Conservation (phyloP, 108 stramenopile genomes). For the Cyclotella distinguenda region DNA sequence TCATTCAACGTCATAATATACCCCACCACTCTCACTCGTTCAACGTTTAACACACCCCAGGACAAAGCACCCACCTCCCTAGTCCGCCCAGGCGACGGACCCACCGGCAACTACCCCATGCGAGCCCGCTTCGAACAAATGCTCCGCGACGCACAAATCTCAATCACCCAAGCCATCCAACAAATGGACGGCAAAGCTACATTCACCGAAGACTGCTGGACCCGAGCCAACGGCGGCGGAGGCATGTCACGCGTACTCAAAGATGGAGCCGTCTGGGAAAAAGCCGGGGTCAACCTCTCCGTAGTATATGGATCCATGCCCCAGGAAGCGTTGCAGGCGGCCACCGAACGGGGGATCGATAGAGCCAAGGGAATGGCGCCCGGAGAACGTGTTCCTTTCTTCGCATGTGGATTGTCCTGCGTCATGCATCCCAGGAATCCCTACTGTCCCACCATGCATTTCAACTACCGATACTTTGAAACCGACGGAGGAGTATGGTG, state of each 20-base stretch:
- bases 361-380: slow-evolving; percentile 90
- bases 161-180: slow-evolving; percentile 89
- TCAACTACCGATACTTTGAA: slow-evolving; percentile 99
- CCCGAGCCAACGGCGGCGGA: slow-evolving; percentile 92
- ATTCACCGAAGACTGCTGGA: slow-evolving; percentile 95
- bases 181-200: slow-evolving; percentile 89
- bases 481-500: slow-evolving; percentile 99
- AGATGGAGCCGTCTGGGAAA: slow-evolving; percentile 97
- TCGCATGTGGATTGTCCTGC: slow-evolving; percentile 93
- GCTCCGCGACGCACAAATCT: slow-evolving; percentile 89
- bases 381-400: slow-evolving; percentile 93
- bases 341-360: slow-evolving; percentile 94
- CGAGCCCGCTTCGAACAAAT: slow-evolving; percentile 90
- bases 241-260: slow-evolving; percentile 93
- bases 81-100: slow-evolving; percentile 84
- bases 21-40: neutral
- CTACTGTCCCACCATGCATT: slow-evolving; percentile 97
- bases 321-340: slow-evolving; percentile 92
- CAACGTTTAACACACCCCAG: no score
- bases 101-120: slow-evolving; percentile 96
- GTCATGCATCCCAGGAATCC: slow-evolving; percentile 99
- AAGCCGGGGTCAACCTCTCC: slow-evolving; percentile 96
- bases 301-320: slow-evolving; percentile 96
- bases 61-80: slow-evolving; percentile 56
- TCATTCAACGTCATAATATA: neutral